Evolutionary conservation across 169 alveolate genomes (phyloP).

Genomic region (Plasmodium falciparum): DNA sequence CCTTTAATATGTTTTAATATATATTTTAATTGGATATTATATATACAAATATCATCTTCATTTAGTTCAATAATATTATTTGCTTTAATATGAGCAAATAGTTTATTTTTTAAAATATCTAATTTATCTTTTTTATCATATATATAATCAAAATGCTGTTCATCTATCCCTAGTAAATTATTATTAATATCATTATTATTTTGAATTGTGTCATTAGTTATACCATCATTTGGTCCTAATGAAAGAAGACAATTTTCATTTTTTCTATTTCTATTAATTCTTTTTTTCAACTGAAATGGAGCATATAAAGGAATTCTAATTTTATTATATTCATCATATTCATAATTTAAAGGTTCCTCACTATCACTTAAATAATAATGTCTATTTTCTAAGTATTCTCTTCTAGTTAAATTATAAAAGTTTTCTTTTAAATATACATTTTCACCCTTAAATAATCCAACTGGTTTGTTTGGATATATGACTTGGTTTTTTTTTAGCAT

Average conservation of each 20-base stretch:
- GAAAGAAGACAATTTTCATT: not conserved
- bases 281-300: slow-evolving; percentile 26
- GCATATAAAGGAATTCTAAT: slow-evolving; percentile 55
- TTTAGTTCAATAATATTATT: slow-evolving; percentile 48
- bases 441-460: slow-evolving; percentile 69
- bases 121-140: slow-evolving; percentile 28
- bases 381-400: slow-evolving; percentile 63
- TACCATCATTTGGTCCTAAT: not conserved
- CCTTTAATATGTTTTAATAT: slow-evolving; percentile 31
- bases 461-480: slow-evolving; percentile 52
- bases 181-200: not conserved
- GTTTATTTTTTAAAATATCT: slow-evolving; percentile 24
- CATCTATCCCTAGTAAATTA: not conserved
- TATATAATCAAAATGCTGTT: slow-evolving; percentile 29
- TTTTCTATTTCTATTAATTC: not conserved
- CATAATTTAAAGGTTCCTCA: slow-evolving; percentile 48
- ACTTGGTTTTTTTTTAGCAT: slow-evolving; percentile 67
- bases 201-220: not conserved
- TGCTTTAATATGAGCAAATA: slow-evolving; percentile 55
- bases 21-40: slow-evolving; percentile 32
- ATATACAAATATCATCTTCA: slow-evolving; percentile 43
- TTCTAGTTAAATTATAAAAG: slow-evolving; percentile 30
- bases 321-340: slow-evolving; percentile 27
- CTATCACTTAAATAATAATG: slow-evolving; percentile 50
- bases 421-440: slow-evolving; percentile 65